phyloP scores from a whole-genome alignment of 140 eudicot species.

The Ambrosia hybrid region DNA sequence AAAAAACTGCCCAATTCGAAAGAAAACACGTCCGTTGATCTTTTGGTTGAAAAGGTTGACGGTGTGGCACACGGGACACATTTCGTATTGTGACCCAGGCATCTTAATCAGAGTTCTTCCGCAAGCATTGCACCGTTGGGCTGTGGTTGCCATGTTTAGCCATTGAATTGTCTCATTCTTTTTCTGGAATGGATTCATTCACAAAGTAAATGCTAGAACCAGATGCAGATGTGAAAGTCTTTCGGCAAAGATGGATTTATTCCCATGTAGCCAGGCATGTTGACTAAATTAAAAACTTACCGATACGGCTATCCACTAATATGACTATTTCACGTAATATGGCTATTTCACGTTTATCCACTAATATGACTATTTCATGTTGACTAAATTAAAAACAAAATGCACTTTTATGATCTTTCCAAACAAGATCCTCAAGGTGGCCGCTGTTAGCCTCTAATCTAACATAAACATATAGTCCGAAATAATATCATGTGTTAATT shows the following conservation, averaged over 20 bases:
- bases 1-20: constrained; percentile 21
- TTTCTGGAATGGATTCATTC: constrained; percentile 14
- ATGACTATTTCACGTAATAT: no score
- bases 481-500: no score
- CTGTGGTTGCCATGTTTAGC: constrained; percentile 25
- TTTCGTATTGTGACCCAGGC: constrained; percentile 34
- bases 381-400: no score
- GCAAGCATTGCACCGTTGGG: constrained; percentile 42
- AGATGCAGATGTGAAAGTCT: constrained; percentile 28
- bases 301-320: not conserved
- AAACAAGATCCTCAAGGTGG: no score
- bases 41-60: constrained; percentile 22
- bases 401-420: no score
- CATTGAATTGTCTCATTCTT: not conserved
- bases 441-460: no score
- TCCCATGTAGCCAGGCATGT: not conserved
- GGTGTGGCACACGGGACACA: constrained; percentile 41
- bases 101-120: constrained; percentile 30
- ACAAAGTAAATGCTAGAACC: constrained; percentile 19
- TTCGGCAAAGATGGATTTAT: constrained; percentile 7
- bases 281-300: not conserved
- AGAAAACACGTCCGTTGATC: constrained; percentile 24
- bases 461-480: no score
- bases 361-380: no score
- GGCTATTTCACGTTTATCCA: no score